A percentile compares a stretch with the other conserved stretches of the same genome.
These are phyloP conservation scores for Nephromyces sp. DNA, from an alignment of 169 alveolate species.

Conservation along the genomic window DNA sequence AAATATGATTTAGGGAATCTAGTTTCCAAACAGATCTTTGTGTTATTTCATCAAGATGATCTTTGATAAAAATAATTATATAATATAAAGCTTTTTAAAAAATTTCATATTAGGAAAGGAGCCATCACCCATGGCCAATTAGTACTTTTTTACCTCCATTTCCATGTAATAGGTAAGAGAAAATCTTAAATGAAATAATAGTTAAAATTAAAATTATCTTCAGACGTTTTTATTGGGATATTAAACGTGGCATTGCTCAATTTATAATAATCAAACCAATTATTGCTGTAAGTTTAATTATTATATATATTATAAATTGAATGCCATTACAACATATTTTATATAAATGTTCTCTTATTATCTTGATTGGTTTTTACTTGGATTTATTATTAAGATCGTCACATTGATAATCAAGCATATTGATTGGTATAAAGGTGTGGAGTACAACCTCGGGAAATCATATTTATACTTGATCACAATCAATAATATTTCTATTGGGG, in stretches of 20 bases:
- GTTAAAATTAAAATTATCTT: no score
- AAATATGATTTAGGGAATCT: no score
- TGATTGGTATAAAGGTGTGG: conserved; percentile 44
- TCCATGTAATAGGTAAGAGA: neutral
- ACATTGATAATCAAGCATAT: conserved; percentile 18
- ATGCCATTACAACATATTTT: no score
- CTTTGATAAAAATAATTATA: neutral
- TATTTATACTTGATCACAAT: conserved; percentile 39
- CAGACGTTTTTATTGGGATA: conserved; percentile 25
- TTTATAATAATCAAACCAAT: conserved; percentile 49
- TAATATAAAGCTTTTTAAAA: no score
- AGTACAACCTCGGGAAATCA: conserved; percentile 25
- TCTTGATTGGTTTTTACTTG: neutral
- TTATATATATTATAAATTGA: neutral
- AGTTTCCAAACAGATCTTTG: no score
- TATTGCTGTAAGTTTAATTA: conserved; percentile 32
- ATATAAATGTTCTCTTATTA: neutral
- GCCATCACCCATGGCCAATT: conserved; percentile 9
- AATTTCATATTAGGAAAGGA: neutral
- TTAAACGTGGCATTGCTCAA: conserved; percentile 46
- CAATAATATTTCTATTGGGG: conserved; percentile 40
- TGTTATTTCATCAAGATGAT: neutral
- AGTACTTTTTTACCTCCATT: neutral
- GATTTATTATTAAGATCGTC: neutral
- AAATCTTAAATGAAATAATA: no score